Evolutionary conservation across 768 basidiomycete genomes (phyloP).

Genomic region (Leccinum pellstonianum): DNA sequence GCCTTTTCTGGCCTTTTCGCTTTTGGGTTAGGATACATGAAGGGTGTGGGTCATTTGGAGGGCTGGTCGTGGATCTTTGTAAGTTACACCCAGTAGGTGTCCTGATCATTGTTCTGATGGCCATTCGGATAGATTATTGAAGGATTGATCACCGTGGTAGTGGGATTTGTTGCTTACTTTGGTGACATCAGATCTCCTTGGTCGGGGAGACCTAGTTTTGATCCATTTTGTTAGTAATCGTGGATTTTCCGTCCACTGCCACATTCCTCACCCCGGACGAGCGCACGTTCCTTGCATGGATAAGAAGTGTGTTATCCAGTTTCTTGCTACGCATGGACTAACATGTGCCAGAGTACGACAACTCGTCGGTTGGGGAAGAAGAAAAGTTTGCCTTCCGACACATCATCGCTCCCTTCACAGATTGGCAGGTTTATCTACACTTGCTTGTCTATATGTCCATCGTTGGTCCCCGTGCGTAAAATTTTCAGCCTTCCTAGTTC

Average conservation of each 20-base stretch:
- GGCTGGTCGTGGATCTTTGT: conserved; percentile 76
- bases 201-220: background rate
- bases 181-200: conserved; percentile 30
- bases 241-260: conserved; percentile 43
- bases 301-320: conserved; percentile 12
- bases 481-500: background rate
- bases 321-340: conserved; percentile 47
- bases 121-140: conserved; percentile 15
- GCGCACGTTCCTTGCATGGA: conserved; percentile 18
- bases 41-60: conserved; percentile 40
- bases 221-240: conserved; percentile 43
- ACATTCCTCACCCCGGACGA: conserved; percentile 20
- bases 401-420: conserved; percentile 49
- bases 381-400: conserved; percentile 57
- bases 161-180: conserved; percentile 52
- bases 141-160: conserved; percentile 57
- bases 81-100: conserved; percentile 11
- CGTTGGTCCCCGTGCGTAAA: conserved; percentile 53
- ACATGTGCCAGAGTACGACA: conserved; percentile 42
- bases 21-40: conserved; percentile 54
- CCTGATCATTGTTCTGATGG: background rate
- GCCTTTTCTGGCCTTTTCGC: conserved; percentile 63
- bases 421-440: conserved; percentile 56
- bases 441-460: conserved; percentile 43
- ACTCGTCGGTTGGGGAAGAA: conserved; percentile 34